Evolutionary conservation across 2,329 filamentous ascomycete genomes (phyloP), one percentile per base, ranked within the genome.

Genomic region (Pseudogymnoascus sp.): DNA sequence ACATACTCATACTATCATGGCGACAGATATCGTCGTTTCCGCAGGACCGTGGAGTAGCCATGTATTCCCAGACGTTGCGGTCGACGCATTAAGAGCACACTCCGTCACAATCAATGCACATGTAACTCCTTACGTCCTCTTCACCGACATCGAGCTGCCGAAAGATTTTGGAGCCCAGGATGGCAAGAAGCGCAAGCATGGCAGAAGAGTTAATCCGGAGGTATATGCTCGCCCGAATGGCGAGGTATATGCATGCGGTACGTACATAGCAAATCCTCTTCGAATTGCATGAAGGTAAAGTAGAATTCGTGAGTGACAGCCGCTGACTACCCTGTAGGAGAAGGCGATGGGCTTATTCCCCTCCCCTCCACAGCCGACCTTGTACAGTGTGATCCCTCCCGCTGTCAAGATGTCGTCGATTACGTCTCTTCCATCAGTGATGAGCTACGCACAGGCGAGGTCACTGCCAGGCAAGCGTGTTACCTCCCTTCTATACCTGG

Each of bases 181-280:
- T 70, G 81, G 78, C 56, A 77, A 83, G 72, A 78, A 77, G 77
- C 77, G 79, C 70, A 76, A 75, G 69, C 82, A 81, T 74, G 81
- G 85, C 25, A 64, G 62, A 62, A 82, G 83, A 16, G 90, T 91
- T 16, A 86, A 91, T 21, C 92, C 92, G 0, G 93, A 97, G 75
- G 93, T 97, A 63, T 97, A 97, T 72, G 89, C 92, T 0, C 84
- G 93, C 1, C 91, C 92, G 0, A 88, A 90, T 72, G 83, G 88
- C 65, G 92, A 96, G 74, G 88, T 95, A 10, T 56, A 56, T 97
- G 97, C 91, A 0, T 97, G 92, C 72, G 92, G 91, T 80, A 69
- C 62, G 77, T 70, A 18, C 0, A 23, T 33, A 14, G 4, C n/a
- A 31, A 33, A 8, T 12, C 14, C 21, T 31, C 23, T 33, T 37